Conservation (phyloP, 2,329 filamentous ascomycete species). For the Botrytis paeoniae region DNA sequence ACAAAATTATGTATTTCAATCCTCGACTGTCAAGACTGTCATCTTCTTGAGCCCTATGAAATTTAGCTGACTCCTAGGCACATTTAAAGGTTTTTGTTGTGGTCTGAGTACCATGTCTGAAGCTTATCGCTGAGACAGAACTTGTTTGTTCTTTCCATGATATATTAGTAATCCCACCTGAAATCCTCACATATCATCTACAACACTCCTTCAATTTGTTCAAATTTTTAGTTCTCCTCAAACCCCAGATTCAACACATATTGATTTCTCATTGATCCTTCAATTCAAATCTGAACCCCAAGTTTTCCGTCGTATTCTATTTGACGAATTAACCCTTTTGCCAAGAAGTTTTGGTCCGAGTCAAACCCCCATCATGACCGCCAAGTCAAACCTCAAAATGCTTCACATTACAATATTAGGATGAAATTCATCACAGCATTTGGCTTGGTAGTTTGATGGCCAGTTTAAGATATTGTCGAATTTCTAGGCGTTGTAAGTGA, state of each 20-base stretch:
- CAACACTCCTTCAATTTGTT: background rate
- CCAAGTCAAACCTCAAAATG: constrained; percentile 19
- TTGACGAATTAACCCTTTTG: background rate
- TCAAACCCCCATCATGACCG: constrained; percentile 6
- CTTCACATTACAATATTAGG: constrained; percentile 11
- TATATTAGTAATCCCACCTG: background rate
- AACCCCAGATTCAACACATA: background rate
- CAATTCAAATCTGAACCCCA: background rate
- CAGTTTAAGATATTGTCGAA: background rate
- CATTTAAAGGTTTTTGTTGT: background rate
- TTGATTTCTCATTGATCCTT: background rate
- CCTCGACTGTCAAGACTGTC: background rate
- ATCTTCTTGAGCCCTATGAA: background rate
- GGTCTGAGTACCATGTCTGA: background rate
- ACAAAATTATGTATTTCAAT: too few relatives aligned
- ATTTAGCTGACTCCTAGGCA: background rate
- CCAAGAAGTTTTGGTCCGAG: constrained; percentile 19
- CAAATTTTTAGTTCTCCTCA: background rate
- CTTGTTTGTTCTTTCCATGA: background rate
- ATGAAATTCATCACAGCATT: constrained; percentile 1
- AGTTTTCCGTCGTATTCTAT: background rate
- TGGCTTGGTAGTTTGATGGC: constrained; percentile 15
- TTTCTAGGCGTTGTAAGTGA: background rate
- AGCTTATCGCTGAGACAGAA: background rate
- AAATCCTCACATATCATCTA: background rate